Evolutionary conservation across 2,329 filamentous ascomycete genomes (phyloP).

Genomic region (Hysterium pulicare): DNA sequence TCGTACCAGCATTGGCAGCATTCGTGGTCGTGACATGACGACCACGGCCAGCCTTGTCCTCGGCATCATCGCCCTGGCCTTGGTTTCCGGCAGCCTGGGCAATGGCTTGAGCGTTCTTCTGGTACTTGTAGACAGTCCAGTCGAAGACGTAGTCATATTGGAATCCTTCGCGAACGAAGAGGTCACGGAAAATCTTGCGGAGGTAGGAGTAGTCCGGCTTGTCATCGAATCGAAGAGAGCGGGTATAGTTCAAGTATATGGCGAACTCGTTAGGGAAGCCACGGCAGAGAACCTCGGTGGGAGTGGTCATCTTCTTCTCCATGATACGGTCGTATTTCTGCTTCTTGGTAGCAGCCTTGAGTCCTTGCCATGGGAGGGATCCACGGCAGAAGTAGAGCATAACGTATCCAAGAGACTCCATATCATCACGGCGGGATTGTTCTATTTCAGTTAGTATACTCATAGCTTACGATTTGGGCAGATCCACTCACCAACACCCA

Average conservation of each 20-base stretch:
- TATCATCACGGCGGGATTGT: slow-evolving; percentile 98
- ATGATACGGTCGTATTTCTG: slow-evolving; percentile 99
- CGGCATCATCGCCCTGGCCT: slow-evolving; percentile 64
- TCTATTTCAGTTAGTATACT: slow-evolving; percentile 52
- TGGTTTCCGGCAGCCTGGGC: slow-evolving; percentile 71
- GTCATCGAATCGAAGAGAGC: slow-evolving; percentile 97
- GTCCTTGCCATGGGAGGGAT: slow-evolving; percentile 95
- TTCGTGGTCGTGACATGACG: slow-evolving; percentile 57
- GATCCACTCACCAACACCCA: slow-evolving; percentile 73
- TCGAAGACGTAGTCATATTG: slow-evolving; percentile 99
- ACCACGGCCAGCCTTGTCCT: slow-evolving; percentile 68
- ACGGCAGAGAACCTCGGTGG: slow-evolving; percentile 96
- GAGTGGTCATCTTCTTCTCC: slow-evolving; percentile 99
- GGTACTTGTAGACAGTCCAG: slow-evolving; percentile 99
- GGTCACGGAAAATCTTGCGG: slow-evolving; percentile 99
- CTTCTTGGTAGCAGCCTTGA: slow-evolving; percentile 99
- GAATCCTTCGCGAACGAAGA: slow-evolving; percentile 98
- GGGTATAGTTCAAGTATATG: slow-evolving; percentile 99
- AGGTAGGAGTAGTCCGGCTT: slow-evolving; percentile 99
- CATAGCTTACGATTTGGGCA: slow-evolving; percentile 3
- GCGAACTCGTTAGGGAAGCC: slow-evolving; percentile 99
- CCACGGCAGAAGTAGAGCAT: slow-evolving; percentile 99
- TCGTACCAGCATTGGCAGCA: slow-evolving; percentile 61
- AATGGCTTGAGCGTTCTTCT: slow-evolving; percentile 97
- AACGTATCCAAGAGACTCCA: slow-evolving; percentile 98